Base-by-base conservation (phyloP, 306 rosid species). In the Potentilla sterilis region DNA sequence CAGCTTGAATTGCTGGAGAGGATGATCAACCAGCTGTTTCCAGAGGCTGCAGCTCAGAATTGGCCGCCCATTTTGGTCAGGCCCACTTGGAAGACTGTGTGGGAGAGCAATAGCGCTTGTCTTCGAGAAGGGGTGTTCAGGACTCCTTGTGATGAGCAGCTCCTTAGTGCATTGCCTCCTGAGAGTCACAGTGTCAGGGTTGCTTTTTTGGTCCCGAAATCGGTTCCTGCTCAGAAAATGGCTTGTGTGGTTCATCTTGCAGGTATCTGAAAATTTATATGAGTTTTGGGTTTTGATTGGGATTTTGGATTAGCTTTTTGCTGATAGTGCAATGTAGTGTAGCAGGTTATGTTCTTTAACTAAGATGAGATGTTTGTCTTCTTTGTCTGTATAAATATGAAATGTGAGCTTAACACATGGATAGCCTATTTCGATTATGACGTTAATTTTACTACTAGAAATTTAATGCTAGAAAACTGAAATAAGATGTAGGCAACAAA, bases 181-280 rank as follows among this genome's bases (percentile, higher is more conserved):
- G 98, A 95, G 88, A 82, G 97, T 85, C 97, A 84, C 77, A 86
- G 54, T 85, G 97, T 91, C 19, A 86, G 96, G 85, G 97, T 95
- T 85, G 96, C 96, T 7, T 90, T 95, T 77, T 96, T 95, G 24
- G 77, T 78, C 79, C 96, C 98, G 0, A 95, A 92, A 69, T 75
- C 38, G 14, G 92, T 90, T 18, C 90, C 97, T 0, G 85, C 92
- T 7, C 87, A 84, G 68, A 86, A 72, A 72, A 87, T 95, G 97
- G 87, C 97, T 5, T 95, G 98, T 63, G 96, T 95, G 19, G 86
- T 95, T 87, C 98, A 92, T 84, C 95, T 95, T 78, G 98, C 98
- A 83, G 97, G 98, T 94, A 88, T 49, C 7, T 2, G 41, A 18
- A 13, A 8, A 43, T 32, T 77, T n/a, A 18, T 2, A 5, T 14